Conservation (phyloP, 768 basidiomycete species). For the Macrolepiota fuliginosa region DNA sequence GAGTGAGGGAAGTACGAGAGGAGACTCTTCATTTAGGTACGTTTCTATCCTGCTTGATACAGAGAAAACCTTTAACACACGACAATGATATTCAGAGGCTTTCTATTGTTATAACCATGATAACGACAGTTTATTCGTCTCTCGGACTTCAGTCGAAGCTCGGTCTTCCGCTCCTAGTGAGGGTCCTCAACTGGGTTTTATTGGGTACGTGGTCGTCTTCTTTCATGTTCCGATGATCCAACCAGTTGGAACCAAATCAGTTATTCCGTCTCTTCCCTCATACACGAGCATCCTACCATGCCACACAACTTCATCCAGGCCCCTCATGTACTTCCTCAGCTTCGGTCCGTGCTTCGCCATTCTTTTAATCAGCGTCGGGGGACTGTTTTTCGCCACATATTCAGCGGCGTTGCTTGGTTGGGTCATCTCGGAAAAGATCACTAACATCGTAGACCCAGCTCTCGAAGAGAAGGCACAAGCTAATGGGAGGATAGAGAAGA, state of each 20-base stretch:
- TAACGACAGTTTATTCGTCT: slow-evolving; percentile 58
- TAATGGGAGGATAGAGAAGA: no score
- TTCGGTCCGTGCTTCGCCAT: slow-evolving; percentile 76
- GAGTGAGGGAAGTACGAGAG: not conserved
- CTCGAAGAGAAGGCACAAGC: not conserved
- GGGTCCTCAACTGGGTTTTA: no score
- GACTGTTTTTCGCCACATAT: slow-evolving; percentile 73
- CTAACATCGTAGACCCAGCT: not conserved
- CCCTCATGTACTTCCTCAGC: slow-evolving; percentile 34
- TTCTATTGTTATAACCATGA: slow-evolving; percentile 45
- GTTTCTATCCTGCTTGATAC: not conserved
- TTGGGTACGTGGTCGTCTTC: no score
- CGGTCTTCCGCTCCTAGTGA: no score
- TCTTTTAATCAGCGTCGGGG: slow-evolving; percentile 80
- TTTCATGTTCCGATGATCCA: no score
- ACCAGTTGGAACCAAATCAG: slow-evolving; percentile 25
- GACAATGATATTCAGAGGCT: slow-evolving; percentile 29
- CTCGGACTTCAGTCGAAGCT: slow-evolving; percentile 42
- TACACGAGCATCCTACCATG: slow-evolving; percentile 35
- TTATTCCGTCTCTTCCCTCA: slow-evolving; percentile 47
- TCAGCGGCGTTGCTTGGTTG: no score
- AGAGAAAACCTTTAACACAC: not conserved
- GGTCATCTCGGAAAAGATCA: slow-evolving; percentile 21
- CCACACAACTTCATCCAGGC: slow-evolving; percentile 38
- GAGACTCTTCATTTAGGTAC: slow-evolving; percentile 27